Evolutionary conservation across 768 basidiomycete species (phyloP), one percentile per base, ranked within the genome.

Genomic region (Neoboletus magnificus): DNA sequence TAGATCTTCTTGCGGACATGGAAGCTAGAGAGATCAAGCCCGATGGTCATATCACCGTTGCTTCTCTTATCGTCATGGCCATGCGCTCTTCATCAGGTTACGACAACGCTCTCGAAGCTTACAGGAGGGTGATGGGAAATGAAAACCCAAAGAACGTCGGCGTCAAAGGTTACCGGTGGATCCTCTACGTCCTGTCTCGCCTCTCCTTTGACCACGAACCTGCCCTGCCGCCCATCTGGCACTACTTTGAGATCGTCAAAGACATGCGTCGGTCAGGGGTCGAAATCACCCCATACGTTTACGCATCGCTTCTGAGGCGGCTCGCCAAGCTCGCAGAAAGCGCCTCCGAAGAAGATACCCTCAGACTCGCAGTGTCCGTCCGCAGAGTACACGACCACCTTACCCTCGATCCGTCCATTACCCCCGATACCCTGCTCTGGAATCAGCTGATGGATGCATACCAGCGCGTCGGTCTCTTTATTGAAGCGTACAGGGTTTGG

Each of bases 401-500:
- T 65, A 86, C 84, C n/a, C 76, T 94, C 40, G 91, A 94, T 64
- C 77, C 87, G 15, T 79, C 82, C n/a, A 72, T 94, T 54, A 79
- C 85, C 10, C 87, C 91, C 3, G 87, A 93, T 61, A 71, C 75
- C 13, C 70, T 75, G 3, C 76, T 93, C 13, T 86, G 89, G 80
- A 95, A 93, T 66, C 83, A 90, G 63, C 74, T 97, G 57, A 91
- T 97, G 89, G 83, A 91, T 69, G 85, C 91, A 1, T 98, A 95
- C 71, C 85, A 89, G 62, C 85, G 85, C n/a, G 77, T 86, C 8
- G 84, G 83, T 5, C 84, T 83, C 56, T 89, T 86, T 57, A 74
- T 73, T 1, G 87, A 90, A 54, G 85, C 88, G 16, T 86, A 82
- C 61, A 78, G 85, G 35, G 79, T 96, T 3, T 98, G 93, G 92